These are phyloP conservation scores for Calonectria crousiana DNA, from an alignment of 2,329 filamentous ascomycete species.

Conservation along the genomic window DNA sequence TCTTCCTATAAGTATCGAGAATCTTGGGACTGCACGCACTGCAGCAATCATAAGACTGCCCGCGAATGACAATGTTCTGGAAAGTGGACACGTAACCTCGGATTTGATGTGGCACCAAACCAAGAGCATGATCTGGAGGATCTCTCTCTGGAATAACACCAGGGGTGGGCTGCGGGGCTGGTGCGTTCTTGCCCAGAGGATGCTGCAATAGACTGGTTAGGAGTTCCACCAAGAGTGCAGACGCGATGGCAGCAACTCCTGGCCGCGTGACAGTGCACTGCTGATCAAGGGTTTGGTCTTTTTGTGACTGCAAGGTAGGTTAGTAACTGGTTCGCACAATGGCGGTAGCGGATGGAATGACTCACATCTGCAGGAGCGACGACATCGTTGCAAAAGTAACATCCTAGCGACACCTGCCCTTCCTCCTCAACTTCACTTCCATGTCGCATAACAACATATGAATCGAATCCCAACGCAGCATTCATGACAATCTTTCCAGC, in stretches of 20 bases:
- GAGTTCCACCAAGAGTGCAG: conserved; percentile 89
- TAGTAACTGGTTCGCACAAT: conserved; percentile 1
- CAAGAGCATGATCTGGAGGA: conserved; percentile 70
- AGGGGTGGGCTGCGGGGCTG: conserved; percentile 62
- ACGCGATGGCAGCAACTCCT: conserved; percentile 91
- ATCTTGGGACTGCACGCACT: conserved; percentile 83
- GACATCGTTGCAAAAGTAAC: conserved; percentile 99
- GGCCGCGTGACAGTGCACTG: conserved; percentile 98
- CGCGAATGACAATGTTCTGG: conserved; percentile 78
- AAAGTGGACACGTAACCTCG: conserved; percentile 82
- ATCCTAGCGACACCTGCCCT: conserved; percentile 80
- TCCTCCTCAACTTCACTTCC: conserved; percentile 73
- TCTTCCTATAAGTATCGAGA: conserved; percentile 72
- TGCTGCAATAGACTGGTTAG: conserved; percentile 91
- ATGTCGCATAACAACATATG: conserved; percentile 97
- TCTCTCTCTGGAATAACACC: conserved; percentile 64
- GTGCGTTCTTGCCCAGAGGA: conserved; percentile 74
- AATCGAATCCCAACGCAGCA: conserved; percentile 94
- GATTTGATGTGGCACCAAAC: conserved; percentile 83
- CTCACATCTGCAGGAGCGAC: conserved; percentile 93
- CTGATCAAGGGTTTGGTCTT: conserved; percentile 95
- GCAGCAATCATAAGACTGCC: conserved; percentile 83
- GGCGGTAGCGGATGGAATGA: conserved; percentile 34
- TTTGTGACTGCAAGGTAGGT: conserved; percentile 75
- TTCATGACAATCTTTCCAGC: conserved; percentile 96